Evolutionary conservation across 345 rosid genomes (phyloP), one percentile per base, ranked within the genome.

Genomic region (Eucalyptus sp.): DNA sequence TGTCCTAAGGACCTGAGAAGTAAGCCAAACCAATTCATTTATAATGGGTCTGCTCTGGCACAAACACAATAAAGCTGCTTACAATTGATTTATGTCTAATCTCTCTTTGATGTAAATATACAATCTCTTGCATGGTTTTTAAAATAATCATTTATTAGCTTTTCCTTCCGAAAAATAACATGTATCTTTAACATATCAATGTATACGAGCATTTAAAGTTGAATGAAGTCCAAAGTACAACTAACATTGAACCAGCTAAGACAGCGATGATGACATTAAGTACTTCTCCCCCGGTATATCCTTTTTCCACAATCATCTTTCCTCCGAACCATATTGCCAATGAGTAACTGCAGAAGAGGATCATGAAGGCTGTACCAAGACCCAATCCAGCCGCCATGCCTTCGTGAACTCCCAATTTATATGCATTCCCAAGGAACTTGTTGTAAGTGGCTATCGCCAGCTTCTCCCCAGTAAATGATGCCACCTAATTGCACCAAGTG

Each of bases 381-480:
- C 94, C 94, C 9, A 90, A 58, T 87, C 94, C 94, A 48, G 92
- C 76, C 6, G 89, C 88, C 29, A 89, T 15, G 27, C 87, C 94
- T 86, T 93, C 92, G 1, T 50, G 90, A 52, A 86, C 91, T 46
- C 92, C 91, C 29, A 92, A 89, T 24, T 83, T 88, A 68, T 93
- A 92, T 0, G 93, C 92, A n/a, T 88, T 66, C 80, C 81, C 89
- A 22, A 93, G 92, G 76, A 87, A 87, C 88, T 91, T 90, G 89
- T 91, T 83, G 87, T 92, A 93, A 66, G 37, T 50, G 24, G 33
- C 37, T 18, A 91, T 88, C 10, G 94, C 93, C 16, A 85, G 89
- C 87, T 90, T 91, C 91, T 93, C 94, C 85, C 93, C 92, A 10
- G 99, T 97, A 91, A 95, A 97, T 5, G 99, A 94, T 14, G 96